A percentile compares a stretch with the other conserved stretches of the same genome.
Conservation (phyloP, 495 filamentous ascomycete species). For the Trichodelitschia bisporula region DNA sequence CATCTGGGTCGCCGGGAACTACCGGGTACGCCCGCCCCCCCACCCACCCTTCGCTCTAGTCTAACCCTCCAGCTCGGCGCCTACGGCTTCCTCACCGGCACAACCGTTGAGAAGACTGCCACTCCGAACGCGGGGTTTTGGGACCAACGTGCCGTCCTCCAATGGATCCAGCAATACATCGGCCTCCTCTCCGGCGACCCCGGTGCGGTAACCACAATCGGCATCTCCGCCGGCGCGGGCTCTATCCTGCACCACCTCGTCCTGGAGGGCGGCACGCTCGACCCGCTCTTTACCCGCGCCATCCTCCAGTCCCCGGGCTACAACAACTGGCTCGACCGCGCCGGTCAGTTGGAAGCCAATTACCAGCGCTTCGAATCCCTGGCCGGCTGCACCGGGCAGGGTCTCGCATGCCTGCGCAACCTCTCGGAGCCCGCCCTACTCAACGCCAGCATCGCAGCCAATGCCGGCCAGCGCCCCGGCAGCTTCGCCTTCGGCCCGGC, state of each 20-base stretch:
- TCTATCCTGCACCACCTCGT: not conserved
- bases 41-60: no score
- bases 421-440: not conserved
- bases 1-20: constrained; percentile 23
- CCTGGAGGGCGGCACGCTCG: not conserved
- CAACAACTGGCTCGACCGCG: not conserved
- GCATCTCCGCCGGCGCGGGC: not conserved
- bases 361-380: not conserved
- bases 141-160: not conserved
- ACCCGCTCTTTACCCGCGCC: not conserved
- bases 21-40: no score
- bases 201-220: not conserved
- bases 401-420: not conserved
- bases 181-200: not conserved
- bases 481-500: not conserved
- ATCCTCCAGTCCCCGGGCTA: not conserved
- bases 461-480: not conserved
- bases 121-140: constrained; percentile 20
- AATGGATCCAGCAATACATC: not conserved
- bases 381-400: not conserved
- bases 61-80: no score
- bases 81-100: constrained; percentile 20
- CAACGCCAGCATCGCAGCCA: not conserved
- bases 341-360: not conserved
- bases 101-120: constrained; percentile 21